Evolutionary conservation across 192 early-diverging fungal genomes (phyloP), one percentile per base, ranked within the genome.

Genomic region (Gamsiella multidivaricata): DNA sequence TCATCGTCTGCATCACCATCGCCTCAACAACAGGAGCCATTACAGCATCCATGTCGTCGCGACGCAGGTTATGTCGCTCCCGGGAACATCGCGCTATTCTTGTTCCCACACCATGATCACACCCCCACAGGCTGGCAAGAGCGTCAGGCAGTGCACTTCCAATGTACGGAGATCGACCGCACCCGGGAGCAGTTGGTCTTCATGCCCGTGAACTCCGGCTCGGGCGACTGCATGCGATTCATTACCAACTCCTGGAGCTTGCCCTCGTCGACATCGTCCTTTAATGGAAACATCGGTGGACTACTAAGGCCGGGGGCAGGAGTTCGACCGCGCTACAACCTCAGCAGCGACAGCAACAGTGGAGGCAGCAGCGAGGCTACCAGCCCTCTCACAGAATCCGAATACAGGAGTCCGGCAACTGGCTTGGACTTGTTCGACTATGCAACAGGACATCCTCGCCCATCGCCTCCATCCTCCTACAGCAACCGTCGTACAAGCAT

Each of bases 121-220:
- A 67, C 72, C 3, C 63, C 72, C 9, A 61, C 72, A 14, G 52
- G 72, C 22, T 75, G 72, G 72, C 72, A 75, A 23, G 57, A 75
- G 8, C 73, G 59, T 11, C 65, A 76, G 23, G 34, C 65, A 3
- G 65, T 76, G 3, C 64, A 68, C 56, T 42, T 76, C 3, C 26
- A 28, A 3, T 68, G 73, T 36, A 61, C 65, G 26, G 64, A 59
- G 5, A 54, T 76, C 5, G 73, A 76, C 54, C 73, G 73, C 15
- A 23, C 2, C 10, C 20, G 37, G 7, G 73, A 76, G 37, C 73
- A 76, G 29, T 50, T 76, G 34, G 31, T 76, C 33, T 76, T 76
- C 22, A 32, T 36, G 14, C 73, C 73, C 11, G 56, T 68, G 12
- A 15, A 45, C 32, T 42, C 37, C 4, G 72, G 61, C 1, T 20